Percentiles rank a stretch among this genome's conserved stretches.
These are phyloP conservation scores for Cladosporium sp. DNA, from an alignment of 2,329 filamentous ascomycete species.

Conservation along the genomic window DNA sequence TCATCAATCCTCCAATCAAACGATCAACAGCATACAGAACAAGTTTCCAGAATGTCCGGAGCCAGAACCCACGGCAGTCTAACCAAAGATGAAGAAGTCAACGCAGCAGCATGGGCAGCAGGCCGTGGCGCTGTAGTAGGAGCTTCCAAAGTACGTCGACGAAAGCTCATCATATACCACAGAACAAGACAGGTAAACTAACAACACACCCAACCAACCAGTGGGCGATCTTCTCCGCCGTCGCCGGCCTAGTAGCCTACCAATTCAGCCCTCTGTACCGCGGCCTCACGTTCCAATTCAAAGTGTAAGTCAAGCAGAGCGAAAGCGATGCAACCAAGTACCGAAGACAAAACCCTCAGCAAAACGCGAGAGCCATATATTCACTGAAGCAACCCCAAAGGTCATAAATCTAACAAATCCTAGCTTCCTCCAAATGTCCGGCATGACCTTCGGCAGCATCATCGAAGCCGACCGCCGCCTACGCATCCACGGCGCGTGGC, in stretches of 20 bases:
- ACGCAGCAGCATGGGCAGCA: constrained; percentile 71
- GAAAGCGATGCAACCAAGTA: too few species aligned
- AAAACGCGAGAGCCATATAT: too few species aligned
- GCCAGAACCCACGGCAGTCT: constrained; percentile 54
- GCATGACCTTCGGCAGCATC: constrained; percentile 77
- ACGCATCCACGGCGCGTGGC: constrained; percentile 65
- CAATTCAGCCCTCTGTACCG: constrained; percentile 71
- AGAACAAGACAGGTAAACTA: too few species aligned
- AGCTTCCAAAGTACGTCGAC: constrained; percentile 59
- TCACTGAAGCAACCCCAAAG: too few species aligned
- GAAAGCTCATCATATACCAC: background rate
- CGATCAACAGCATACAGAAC: background rate
- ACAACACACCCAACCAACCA: constrained; percentile 29
- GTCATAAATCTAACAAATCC: background rate
- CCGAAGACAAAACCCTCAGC: too few species aligned
- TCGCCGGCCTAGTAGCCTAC: constrained; percentile 65
- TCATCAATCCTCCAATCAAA: background rate
- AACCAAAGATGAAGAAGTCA: constrained; percentile 64
- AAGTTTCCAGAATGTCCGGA: constrained; percentile 1
- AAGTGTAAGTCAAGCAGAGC: too few species aligned
- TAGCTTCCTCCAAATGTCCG: constrained; percentile 82
- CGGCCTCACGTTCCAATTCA: constrained; percentile 72
- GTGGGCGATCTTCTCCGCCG: constrained; percentile 69
- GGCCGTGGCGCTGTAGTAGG: constrained; percentile 67
- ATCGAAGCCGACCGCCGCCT: constrained; percentile 73